Evolutionary conservation across 257 asterid species (phyloP).

Genomic region (Buddleja alternifolia): DNA sequence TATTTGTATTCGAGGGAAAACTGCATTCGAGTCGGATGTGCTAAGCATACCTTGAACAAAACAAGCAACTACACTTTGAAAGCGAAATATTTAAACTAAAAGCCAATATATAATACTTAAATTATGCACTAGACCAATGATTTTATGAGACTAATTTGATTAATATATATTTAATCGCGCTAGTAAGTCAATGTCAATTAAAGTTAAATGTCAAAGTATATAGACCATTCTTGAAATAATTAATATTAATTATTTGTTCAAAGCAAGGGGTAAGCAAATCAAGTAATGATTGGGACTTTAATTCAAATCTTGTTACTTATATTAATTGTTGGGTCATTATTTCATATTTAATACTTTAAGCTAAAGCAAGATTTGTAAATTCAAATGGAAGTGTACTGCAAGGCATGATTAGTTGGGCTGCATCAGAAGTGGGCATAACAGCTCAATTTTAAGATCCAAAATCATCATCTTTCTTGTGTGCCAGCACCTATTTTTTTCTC

Average conservation of each 20-base stretch:
- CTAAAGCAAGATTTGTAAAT: slow-evolving; percentile 33
- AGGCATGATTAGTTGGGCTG: slow-evolving; percentile 30
- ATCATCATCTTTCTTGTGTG: neutral
- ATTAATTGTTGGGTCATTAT: slow-evolving; percentile 10
- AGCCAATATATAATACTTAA: neutral
- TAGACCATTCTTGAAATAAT: neutral
- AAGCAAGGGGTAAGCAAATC: neutral
- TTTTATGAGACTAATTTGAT: slow-evolving; percentile 12
- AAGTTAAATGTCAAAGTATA: slow-evolving; percentile 20
- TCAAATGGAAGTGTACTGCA: slow-evolving; percentile 25
- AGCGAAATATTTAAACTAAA: too few species aligned
- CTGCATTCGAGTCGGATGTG: too few species aligned
- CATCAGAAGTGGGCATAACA: slow-evolving; percentile 20
- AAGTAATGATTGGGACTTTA: slow-evolving; percentile 25
- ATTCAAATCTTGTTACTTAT: slow-evolving; percentile 11
- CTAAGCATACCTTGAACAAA: too few species aligned
- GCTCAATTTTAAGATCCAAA: neutral
- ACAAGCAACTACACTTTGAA: too few species aligned
- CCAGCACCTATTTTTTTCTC: neutral
- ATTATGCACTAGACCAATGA: neutral
- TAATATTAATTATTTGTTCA: slow-evolving; percentile 10
- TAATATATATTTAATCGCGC: neutral
- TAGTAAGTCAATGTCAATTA: slow-evolving; percentile 26
- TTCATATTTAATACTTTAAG: slow-evolving; percentile 36
- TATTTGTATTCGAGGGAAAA: too few species aligned